Percentiles rank a stretch among this genome's conserved stretches.
Evolutionary conservation across 306 rosid species (phyloP).

Genomic region (Cicer yamashitae): DNA sequence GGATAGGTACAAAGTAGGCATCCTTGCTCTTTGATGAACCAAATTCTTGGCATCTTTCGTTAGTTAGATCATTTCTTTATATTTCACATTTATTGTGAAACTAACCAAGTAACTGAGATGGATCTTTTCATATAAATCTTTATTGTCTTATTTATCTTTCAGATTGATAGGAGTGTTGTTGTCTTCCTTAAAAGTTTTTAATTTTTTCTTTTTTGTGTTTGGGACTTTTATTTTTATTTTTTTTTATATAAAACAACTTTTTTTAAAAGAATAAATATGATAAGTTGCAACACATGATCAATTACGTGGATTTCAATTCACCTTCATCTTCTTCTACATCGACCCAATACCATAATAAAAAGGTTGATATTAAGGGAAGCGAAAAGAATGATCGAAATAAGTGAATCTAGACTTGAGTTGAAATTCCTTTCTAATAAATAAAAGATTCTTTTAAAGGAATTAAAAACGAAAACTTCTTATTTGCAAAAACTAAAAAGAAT

Average conservation of each 20-base stretch:
- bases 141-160: too few species aligned
- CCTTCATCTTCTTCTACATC: not conserved
- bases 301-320: not conserved
- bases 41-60: too few species aligned
- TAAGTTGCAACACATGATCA: not conserved
- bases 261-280: not conserved
- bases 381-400: not conserved
- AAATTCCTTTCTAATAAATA: not conserved
- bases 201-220: too few species aligned
- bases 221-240: too few species aligned
- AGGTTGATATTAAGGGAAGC: not conserved
- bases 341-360: not conserved
- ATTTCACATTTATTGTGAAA: too few species aligned
- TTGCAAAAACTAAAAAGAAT: not conserved
- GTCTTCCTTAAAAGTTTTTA: too few species aligned
- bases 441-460: not conserved
- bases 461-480: not conserved
- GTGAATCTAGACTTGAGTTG: not conserved
- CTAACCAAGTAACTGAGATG: too few species aligned
- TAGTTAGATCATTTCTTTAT: too few species aligned
- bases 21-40: too few species aligned
- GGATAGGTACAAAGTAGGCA: too few species aligned
- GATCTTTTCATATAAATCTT: too few species aligned
- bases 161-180: too few species aligned
- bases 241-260: slow-evolving; percentile 14